Evolutionary conservation across 2,329 filamentous ascomycete genomes (phyloP), one percentile per base, ranked within the genome.

Genomic region (Dactylellina parvicollis): DNA sequence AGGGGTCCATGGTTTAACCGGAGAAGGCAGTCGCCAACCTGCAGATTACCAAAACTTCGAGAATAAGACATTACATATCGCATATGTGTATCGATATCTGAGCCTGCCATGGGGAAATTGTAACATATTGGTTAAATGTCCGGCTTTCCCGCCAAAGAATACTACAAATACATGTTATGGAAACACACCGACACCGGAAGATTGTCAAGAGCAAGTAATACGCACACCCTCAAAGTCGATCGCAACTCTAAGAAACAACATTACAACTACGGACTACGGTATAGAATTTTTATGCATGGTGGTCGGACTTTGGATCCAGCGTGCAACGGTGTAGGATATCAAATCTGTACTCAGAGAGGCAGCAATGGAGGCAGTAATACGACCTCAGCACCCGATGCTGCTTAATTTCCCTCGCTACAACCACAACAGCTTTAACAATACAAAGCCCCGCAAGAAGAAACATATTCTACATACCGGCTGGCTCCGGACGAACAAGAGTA

Each of bases 301-400:
- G n/a, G n/a, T n/a, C n/a, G n/a, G n/a, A n/a, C 38, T 46, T 28
- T 3, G 34, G 34, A 38, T 14, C 12, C 34, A 14, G 16, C 34
- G 16, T 9, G 34, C 34, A 38, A 38, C 12, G 12, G 4, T 14
- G 4, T 38, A 38, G n/a, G n/a, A 38, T 38, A 38, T 7, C 34
- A 9, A 38, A 3, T 14, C 34, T 9, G 12, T 14, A 38, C 4
- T 38, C 4, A 38, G 12, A 38, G 12, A 38, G 34, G 34, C 44
- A 20, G 61, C 22, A 16, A 72, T 72, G 67, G 67, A 72, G 26
- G 44, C 67, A 36, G 59, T 65, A 20, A 57, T 71, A 50, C 57
- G 38, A 40, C 52, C 57, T 52, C 66, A 47, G 32, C 49, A 64
- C 8, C 36, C 57, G 22, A 38, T 64, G 32, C 30, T 65, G 34